Conservation (phyloP, 2,329 filamentous ascomycete species). For the Sporothrix inflata region DNA sequence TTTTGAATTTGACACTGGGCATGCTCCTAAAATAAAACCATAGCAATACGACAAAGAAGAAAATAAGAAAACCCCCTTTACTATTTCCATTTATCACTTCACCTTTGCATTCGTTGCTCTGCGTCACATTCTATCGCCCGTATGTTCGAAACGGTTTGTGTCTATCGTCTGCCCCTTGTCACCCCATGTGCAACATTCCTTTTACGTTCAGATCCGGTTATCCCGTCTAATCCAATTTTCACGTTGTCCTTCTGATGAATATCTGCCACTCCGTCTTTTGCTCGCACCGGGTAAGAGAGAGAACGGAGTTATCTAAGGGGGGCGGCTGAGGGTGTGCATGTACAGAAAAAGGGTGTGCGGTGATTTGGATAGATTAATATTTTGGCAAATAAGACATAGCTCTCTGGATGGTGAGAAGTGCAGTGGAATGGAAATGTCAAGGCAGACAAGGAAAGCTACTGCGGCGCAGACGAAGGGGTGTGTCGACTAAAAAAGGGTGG, state of each 20-base stretch:
- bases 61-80: neutral
- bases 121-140: slow-evolving; percentile 2
- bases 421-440: neutral
- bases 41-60: too few relatives aligned
- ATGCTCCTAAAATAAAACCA: too few relatives aligned
- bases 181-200: slow-evolving; percentile 6
- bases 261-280: slow-evolving; percentile 6
- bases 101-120: neutral
- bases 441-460: neutral
- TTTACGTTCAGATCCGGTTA: neutral
- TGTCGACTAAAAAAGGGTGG: neutral
- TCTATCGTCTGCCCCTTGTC: slow-evolving; percentile 9
- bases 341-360: neutral
- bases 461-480: neutral
- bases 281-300: slow-evolving; percentile 15
- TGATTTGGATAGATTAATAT: slow-evolving; percentile 19
- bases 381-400: slow-evolving; percentile 16
- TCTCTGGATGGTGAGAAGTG: neutral
- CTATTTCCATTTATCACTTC: neutral
- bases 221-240: neutral
- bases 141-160: slow-evolving; percentile 22
- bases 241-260: neutral
- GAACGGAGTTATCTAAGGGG: neutral
- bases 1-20: too few relatives aligned
- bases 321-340: neutral